A percentile compares a stretch with the other conserved stretches of the same genome.
Evolutionary conservation across 2,329 filamentous ascomycete species (phyloP).

Genomic region (Colletotrichum gloeosporioides): DNA sequence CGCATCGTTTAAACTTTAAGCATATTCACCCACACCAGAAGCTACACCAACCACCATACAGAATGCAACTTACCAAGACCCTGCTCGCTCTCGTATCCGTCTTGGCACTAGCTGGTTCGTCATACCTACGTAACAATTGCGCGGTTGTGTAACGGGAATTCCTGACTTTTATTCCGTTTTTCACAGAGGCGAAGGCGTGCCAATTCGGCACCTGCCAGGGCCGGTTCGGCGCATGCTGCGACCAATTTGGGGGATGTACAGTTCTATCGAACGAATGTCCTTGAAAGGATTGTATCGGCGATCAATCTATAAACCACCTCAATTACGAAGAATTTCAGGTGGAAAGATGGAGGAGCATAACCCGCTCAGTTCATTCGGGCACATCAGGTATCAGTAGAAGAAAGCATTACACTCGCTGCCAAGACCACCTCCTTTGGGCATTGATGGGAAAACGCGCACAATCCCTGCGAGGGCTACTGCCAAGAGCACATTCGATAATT

Average conservation of each 20-base stretch:
- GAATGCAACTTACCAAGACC: background rate
- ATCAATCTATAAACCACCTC: background rate
- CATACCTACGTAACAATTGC: background rate
- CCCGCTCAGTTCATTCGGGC: background rate
- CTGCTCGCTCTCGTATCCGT: background rate
- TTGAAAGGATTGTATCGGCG: background rate
- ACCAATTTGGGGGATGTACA: background rate
- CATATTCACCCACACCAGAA: background rate
- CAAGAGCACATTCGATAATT: background rate
- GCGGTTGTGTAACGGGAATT: background rate
- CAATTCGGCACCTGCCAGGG: background rate
- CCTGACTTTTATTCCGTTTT: background rate
- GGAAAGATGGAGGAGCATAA: background rate
- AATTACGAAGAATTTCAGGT: background rate
- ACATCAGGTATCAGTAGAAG: background rate
- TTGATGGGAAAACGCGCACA: background rate
- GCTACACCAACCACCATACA: background rate
- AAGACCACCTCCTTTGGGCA: background rate
- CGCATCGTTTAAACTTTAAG: background rate
- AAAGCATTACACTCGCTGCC: accelerated
- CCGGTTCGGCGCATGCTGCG: background rate
- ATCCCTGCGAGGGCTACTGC: background rate
- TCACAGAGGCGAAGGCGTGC: background rate
- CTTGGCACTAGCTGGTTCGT: background rate
- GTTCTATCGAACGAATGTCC: background rate